Evolutionary conservation across 805 yeast genomes (phyloP), one percentile per base, ranked within the genome.

Genomic region (Spathaspora boniae): DNA sequence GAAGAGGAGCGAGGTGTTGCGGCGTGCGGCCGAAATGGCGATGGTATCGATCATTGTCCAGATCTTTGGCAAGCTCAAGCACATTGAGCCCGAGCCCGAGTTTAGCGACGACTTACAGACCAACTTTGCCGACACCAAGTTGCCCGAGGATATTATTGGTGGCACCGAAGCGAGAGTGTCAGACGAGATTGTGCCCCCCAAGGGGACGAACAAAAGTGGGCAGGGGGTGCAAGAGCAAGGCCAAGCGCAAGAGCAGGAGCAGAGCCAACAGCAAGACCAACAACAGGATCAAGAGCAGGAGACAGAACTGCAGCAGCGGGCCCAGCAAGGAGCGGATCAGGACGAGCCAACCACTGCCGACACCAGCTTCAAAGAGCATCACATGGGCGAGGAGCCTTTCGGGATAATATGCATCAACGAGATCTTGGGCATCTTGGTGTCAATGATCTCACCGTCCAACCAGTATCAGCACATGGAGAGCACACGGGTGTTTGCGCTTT

Each of bases 1-100:
- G 62, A 76, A 89, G 54, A 75, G 97, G 55, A 81, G 95, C 41
- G 98, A 91, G 47, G 86, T 89, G 6, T 70, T 93, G 40, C 71
- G 98, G 50, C 76, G 82, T 41, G 83, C 95, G 0, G 97, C 98
- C 0, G 97, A 89, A 52, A 74, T 83, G 65, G 74, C 95, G 1
- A 72, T 87, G 71, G 66, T 76, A 25, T 62, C 79, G 2, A 80
- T 88, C 31, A 80, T 95, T 0, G 72, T 79, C 26, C 70, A 76
- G 36, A 71, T 88, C 5, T 88, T 88, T 55, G 60, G 68, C 25
- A 78, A 77, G 40, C 60, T 89, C 31, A 70, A 70, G 29, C 58
- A 60, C 16, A 70, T 86, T 16, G 80, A 74, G 43, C 77, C 81
- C 2, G 80, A 74, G 44, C 75, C 79, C 1, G 62, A 57, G 36